These are phyloP conservation scores for Cyberlindnera euphorbiiphila DNA, from an alignment of 805 yeast genomes.

Conservation along the genomic window DNA sequence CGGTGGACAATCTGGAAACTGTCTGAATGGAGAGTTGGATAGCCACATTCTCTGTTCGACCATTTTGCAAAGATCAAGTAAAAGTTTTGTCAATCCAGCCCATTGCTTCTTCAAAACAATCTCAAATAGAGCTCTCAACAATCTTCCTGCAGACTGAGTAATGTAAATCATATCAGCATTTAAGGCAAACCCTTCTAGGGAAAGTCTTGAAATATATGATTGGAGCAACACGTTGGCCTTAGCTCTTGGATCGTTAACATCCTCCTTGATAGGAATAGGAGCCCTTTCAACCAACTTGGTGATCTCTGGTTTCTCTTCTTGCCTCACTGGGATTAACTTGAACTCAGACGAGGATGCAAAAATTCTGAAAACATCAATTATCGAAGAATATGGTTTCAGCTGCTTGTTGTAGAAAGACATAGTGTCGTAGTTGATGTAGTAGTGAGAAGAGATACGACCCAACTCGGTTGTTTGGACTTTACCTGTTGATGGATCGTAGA, in stretches of 20 bases:
- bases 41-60: slow-evolving; percentile 82
- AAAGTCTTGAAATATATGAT: slow-evolving; percentile 74
- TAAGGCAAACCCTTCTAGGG: slow-evolving; percentile 83
- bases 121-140: slow-evolving; percentile 82
- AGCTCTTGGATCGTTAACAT: slow-evolving; percentile 63
- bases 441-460: slow-evolving; percentile 83
- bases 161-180: slow-evolving; percentile 91
- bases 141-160: slow-evolving; percentile 88
- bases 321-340: slow-evolving; percentile 75
- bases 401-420: slow-evolving; percentile 61
- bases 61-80: slow-evolving; percentile 71
- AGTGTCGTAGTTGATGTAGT: slow-evolving; percentile 74
- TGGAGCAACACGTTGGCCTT: slow-evolving; percentile 81
- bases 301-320: slow-evolving; percentile 78
- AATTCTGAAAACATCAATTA: slow-evolving; percentile 70
- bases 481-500: slow-evolving; percentile 51
- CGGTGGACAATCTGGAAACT: slow-evolving; percentile 65
- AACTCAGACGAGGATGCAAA: slow-evolving; percentile 86
- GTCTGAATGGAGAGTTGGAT: slow-evolving; percentile 81
- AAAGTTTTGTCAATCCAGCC: slow-evolving; percentile 55
- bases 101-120: slow-evolving; percentile 66
- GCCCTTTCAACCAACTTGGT: slow-evolving; percentile 62
- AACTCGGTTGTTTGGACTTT: slow-evolving; percentile 56
- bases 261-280: slow-evolving; percentile 84
- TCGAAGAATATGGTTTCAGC: slow-evolving; percentile 59